A percentile compares a stretch with the other conserved stretches of the same genome.
These are phyloP conservation scores for Aspergillus glaucus DNA, from an alignment of 2,329 filamentous ascomycete genomes.

Conservation along the genomic window DNA sequence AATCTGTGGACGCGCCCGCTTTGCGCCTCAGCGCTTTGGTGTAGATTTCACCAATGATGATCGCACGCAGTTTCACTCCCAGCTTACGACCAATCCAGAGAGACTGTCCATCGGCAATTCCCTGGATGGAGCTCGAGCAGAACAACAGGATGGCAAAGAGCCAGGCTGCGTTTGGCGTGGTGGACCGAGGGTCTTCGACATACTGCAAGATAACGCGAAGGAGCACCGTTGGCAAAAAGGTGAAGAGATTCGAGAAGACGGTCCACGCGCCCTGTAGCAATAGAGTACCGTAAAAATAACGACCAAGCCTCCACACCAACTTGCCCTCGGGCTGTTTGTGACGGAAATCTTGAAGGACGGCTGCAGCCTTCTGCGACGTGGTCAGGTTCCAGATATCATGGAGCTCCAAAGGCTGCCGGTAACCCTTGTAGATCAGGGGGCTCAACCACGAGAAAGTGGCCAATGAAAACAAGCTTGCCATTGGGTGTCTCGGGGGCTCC, in stretches of 20 bases:
- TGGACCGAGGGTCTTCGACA: slow-evolving; percentile 71
- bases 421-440: slow-evolving; percentile 80
- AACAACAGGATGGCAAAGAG: slow-evolving; percentile 89
- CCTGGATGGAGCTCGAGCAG: slow-evolving; percentile 72
- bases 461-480: slow-evolving; percentile 81
- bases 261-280: slow-evolving; percentile 76
- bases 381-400: slow-evolving; percentile 86
- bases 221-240: slow-evolving; percentile 84
- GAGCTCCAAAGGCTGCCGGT: slow-evolving; percentile 75
- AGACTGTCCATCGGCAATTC: slow-evolving; percentile 75
- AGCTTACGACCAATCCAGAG: slow-evolving; percentile 92
- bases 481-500: slow-evolving; percentile 77
- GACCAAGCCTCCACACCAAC: slow-evolving; percentile 72
- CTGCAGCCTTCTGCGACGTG: slow-evolving; percentile 78
- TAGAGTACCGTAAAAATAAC: slow-evolving; percentile 73
- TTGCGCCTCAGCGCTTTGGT: slow-evolving; percentile 90
- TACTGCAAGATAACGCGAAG: slow-evolving; percentile 89
- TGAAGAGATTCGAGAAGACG: slow-evolving; percentile 70
- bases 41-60: slow-evolving; percentile 96
- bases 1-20: slow-evolving; percentile 71
- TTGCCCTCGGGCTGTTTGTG: slow-evolving; percentile 75
- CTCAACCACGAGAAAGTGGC: slow-evolving; percentile 90
- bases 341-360: slow-evolving; percentile 74
- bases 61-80: slow-evolving; percentile 84
- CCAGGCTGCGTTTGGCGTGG: slow-evolving; percentile 85